Base-by-base conservation (phyloP, 2,329 filamentous ascomycete species). In the Penicillium rolfsii region DNA sequence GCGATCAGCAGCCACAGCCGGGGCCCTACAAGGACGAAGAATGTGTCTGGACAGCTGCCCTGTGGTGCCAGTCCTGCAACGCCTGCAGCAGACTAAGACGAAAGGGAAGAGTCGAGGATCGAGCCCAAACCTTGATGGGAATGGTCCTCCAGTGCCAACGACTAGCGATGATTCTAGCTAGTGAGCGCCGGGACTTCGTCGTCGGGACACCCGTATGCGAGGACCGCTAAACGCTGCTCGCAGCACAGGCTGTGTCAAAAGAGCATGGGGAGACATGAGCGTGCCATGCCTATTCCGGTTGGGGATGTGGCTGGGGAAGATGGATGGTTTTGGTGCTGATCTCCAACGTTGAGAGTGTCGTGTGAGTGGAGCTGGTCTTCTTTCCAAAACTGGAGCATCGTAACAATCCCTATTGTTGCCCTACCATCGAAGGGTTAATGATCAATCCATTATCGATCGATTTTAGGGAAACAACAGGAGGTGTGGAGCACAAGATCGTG, bases 1-100 rank as follows among this genome's bases (percentile, higher is more conserved):
- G 38, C 58, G 64, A 67, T 67, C 64, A 61, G 64, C 66, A 65
- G 63, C 65, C 65, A 67, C 66, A 64, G 26, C 66, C 66, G 66
- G 58, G 54, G 60, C 56, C 63, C 50, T 56, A 64, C 61, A 45
- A 55, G 63, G 55, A 26, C 28, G 46, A 46, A 52, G 58, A 65
- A 65, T 64, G 63, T 65, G 26, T 61, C 63, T 65, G 58, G 60
- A 56, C 52, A 45, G 55, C 59, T 54, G 61, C 52, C 41, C 52
- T 58, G 46, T 19, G 41, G 55, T 63, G 60, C 61, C 50, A 22
- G 46, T 22, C 52, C 58, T 63, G 58, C 61, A 61, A 49, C 53
- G 58, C 57, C 61, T 52, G 35, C 50, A 40, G 35, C 50, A 28
- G 33, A 19, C 50, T 40, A 52, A 35, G 22, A 40, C 35, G 22